phyloP scores from a whole-genome alignment of 768 basidiomycete species.

The Sutorius australiensis region DNA sequence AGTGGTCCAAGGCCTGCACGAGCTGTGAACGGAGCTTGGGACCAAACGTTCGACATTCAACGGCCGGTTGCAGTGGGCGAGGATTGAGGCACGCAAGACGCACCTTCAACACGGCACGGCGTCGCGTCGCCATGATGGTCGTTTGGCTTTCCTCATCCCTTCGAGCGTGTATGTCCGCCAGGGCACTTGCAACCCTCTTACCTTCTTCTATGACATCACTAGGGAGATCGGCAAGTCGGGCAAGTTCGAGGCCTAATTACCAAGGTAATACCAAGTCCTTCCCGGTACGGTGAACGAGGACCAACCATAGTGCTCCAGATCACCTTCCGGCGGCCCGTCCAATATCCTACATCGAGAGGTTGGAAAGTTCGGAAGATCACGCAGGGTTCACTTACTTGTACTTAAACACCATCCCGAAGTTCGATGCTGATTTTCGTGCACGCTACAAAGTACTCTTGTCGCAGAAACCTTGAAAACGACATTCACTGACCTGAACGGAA shows the following conservation, averaged over 20 bases:
- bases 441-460: constrained; percentile 36
- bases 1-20: constrained; percentile 66
- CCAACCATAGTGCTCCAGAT: constrained; percentile 67
- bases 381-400: constrained; percentile 54
- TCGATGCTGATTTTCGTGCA: constrained; percentile 48
- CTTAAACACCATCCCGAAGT: constrained; percentile 69
- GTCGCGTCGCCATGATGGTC: constrained; percentile 52
- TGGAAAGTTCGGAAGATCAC: background rate
- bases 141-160: constrained; percentile 61
- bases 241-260: constrained; percentile 76
- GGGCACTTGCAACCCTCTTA: constrained; percentile 52
- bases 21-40: constrained; percentile 72
- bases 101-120: constrained; percentile 70
- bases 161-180: constrained; percentile 55
- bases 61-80: background rate
- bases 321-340: constrained; percentile 61
- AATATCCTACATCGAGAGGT: constrained; percentile 49
- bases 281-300: background rate
- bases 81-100: background rate
- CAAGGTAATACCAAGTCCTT: background rate
- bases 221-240: constrained; percentile 84
- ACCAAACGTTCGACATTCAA: background rate
- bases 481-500: constrained; percentile 59
- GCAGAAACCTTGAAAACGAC: background rate
- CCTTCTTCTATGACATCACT: constrained; percentile 61